These are phyloP conservation scores for Aspergillus costaricaensis DNA, from an alignment of 2,329 filamentous ascomycete genomes.

Conservation along the genomic window DNA sequence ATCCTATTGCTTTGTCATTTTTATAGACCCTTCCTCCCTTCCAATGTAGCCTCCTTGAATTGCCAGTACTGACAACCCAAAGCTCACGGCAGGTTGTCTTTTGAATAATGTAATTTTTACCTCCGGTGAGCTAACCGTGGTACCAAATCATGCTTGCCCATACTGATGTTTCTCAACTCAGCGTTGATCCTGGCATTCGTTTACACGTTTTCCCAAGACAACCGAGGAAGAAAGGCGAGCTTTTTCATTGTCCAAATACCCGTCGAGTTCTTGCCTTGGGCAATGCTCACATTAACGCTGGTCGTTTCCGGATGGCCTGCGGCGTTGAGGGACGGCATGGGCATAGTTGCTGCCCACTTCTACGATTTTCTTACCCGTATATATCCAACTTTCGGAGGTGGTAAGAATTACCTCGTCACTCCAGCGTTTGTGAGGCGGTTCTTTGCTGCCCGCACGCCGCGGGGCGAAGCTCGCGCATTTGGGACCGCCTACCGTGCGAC, in stretches of 20 bases:
- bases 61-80: slow-evolving; percentile 33
- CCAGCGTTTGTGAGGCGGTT: slow-evolving; percentile 70
- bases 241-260: slow-evolving; percentile 85
- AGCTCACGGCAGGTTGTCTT: slow-evolving; percentile 46
- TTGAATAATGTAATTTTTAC: slow-evolving; percentile 40
- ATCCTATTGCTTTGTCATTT: slow-evolving; percentile 21
- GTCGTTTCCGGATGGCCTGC: slow-evolving; percentile 62
- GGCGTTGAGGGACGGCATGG: slow-evolving; percentile 68
- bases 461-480: slow-evolving; percentile 55
- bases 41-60: slow-evolving; percentile 25
- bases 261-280: slow-evolving; percentile 76
- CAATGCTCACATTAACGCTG: slow-evolving; percentile 74
- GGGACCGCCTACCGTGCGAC: slow-evolving; percentile 61
- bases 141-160: neutral
- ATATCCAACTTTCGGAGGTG: slow-evolving; percentile 86
- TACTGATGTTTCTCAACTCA: slow-evolving; percentile 49
- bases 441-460: slow-evolving; percentile 55
- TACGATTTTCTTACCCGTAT: slow-evolving; percentile 88
- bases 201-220: slow-evolving; percentile 86
- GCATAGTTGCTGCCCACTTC: slow-evolving; percentile 83
- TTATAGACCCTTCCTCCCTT: slow-evolving; percentile 17
- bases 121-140: slow-evolving; percentile 33
- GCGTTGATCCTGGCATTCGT: slow-evolving; percentile 76
- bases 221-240: slow-evolving; percentile 71
- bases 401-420: slow-evolving; percentile 72